A percentile compares a stretch with the other conserved stretches of the same genome.
Evolutionary conservation across 192 early-diverging fungal species (phyloP).

Genomic region (Backusella westeae): DNA sequence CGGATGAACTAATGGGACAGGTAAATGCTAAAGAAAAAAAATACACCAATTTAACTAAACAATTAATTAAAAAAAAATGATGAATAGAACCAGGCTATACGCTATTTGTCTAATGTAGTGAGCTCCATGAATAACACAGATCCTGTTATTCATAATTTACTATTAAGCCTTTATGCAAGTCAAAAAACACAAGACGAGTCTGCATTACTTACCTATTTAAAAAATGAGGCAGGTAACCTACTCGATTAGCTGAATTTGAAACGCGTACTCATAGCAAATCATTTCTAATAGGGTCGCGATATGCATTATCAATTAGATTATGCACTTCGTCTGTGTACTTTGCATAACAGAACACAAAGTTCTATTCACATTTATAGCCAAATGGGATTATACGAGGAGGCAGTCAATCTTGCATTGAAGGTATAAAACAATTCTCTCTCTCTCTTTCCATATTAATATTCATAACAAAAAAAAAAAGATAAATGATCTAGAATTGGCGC

Average conservation of each 20-base stretch:
- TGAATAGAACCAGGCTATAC: constrained; percentile 77
- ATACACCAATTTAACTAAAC: neutral
- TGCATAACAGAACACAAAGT: constrained; percentile 77
- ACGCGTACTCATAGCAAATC: neutral
- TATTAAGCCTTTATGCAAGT: constrained; percentile 75
- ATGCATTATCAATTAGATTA: constrained; percentile 91
- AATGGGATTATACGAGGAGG: constrained; percentile 88
- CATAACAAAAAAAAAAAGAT: constrained; percentile 40
- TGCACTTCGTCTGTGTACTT: constrained; percentile 86
- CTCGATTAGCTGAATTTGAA: neutral
- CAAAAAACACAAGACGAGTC: constrained; percentile 66
- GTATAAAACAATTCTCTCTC: constrained; percentile 26
- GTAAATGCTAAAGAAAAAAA: constrained; percentile 21
- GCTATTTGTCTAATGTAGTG: constrained; percentile 86
- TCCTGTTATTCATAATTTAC: constrained; percentile 90
- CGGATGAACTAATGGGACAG: constrained; percentile 25
- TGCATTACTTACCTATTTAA: constrained; percentile 76
- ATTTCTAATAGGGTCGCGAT: constrained; percentile 50
- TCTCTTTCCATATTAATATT: neutral
- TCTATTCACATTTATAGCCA: constrained; percentile 89
- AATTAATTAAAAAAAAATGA: neutral
- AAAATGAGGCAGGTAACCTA: constrained; percentile 39
- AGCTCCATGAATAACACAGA: constrained; percentile 77
- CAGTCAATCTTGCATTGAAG: constrained; percentile 86
- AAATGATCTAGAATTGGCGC: constrained; percentile 84